Conservation (phyloP, 2,329 filamentous ascomycete genomes). For the Domatiomyces globalis region DNA sequence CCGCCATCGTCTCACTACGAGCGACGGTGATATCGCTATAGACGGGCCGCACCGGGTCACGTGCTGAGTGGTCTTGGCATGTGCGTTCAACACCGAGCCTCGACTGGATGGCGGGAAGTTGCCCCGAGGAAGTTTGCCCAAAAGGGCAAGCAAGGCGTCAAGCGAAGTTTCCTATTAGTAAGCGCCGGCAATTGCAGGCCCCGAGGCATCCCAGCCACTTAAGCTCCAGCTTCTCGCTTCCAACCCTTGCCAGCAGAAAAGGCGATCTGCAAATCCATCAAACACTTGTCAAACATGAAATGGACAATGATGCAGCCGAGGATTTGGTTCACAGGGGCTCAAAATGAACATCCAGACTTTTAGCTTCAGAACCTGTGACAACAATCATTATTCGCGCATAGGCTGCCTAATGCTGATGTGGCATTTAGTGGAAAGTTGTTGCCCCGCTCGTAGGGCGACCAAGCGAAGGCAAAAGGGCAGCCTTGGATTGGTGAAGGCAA, state of each 20-base stretch:
- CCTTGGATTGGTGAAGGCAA: neutral
- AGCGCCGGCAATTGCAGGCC: too few relatives aligned
- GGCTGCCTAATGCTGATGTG: neutral
- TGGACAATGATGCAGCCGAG: neutral
- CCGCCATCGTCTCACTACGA: too few relatives aligned
- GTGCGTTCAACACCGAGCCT: too few relatives aligned
- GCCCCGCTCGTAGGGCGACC: neutral
- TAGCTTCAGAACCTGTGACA: neutral
- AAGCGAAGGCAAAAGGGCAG: neutral
- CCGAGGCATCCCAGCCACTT: neutral
- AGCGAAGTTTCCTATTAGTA: too few relatives aligned
- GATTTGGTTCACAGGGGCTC: too few relatives aligned
- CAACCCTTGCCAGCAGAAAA: too few relatives aligned
- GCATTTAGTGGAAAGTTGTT: neutral
- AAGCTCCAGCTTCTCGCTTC: neutral
- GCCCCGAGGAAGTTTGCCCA: too few relatives aligned
- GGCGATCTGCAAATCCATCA: neutral
- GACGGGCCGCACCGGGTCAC: too few relatives aligned
- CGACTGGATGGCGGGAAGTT: too few relatives aligned
- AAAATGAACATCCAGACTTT: neutral
- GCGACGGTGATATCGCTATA: too few relatives aligned
- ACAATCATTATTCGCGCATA: neutral
- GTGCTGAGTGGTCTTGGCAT: too few relatives aligned
- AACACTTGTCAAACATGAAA: neutral
- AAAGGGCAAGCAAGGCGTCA: too few relatives aligned